Percentiles rank a stretch among this genome's conserved stretches.
Conservation (phyloP, 768 basidiomycete species). For the Tephrocybe sp. region DNA sequence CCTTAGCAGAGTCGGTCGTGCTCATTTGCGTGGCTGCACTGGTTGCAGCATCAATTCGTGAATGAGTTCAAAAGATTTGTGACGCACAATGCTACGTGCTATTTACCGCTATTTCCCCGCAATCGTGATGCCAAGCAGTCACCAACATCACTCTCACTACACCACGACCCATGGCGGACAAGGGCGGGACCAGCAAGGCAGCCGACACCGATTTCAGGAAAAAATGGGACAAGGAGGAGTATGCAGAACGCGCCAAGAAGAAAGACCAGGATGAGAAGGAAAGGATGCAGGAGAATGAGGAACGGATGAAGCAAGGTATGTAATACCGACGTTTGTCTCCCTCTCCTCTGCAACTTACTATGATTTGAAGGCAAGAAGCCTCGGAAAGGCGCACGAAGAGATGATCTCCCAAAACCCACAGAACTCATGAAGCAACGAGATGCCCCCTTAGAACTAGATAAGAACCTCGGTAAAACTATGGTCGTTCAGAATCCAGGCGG, state of each 20-base stretch:
- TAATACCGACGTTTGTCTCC: background rate
- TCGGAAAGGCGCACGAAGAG: conserved; percentile 54
- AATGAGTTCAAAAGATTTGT: background rate
- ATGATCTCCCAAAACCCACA: conserved; percentile 90
- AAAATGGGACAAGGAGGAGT: conserved; percentile 96
- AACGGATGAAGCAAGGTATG: conserved; percentile 79
- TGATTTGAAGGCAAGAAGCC: conserved; percentile 74
- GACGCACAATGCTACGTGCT: conserved; percentile 11
- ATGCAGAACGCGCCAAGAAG: conserved; percentile 79
- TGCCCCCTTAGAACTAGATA: conserved; percentile 82
- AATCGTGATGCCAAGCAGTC: conserved; percentile 8
- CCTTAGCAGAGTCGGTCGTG: conserved; percentile 25
- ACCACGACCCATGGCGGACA: conserved; percentile 32
- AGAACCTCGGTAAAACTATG: conserved; percentile 94
- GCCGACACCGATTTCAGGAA: conserved; percentile 78
- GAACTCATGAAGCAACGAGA: conserved; percentile 92
- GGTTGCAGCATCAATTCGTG: conserved; percentile 15
- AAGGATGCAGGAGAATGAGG: conserved; percentile 84
- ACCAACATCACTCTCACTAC: background rate
- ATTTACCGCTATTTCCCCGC: conserved; percentile 5
- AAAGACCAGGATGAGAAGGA: conserved; percentile 80
- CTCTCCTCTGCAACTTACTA: conserved; percentile 1
- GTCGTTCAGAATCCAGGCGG: conserved; percentile 85
- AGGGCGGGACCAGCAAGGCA: conserved; percentile 42
- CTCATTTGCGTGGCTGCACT: conserved; percentile 18